phyloP scores from a whole-genome alignment of 129 eudicot genomes.

The Silybum marianum region DNA sequence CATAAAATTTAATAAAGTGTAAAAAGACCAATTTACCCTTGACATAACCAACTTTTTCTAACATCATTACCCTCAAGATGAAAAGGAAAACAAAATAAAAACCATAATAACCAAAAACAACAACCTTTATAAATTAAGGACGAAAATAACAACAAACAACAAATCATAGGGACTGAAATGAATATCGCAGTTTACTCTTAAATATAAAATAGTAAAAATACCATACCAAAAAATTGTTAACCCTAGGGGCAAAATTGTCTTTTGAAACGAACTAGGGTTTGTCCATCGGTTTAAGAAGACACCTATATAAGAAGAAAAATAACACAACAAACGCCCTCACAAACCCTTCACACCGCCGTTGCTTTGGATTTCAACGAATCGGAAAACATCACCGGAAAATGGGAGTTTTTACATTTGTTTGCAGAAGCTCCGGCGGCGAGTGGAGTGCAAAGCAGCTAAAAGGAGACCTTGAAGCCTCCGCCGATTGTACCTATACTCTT shows the following conservation, averaged over 20 bases:
- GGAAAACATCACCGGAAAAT: conserved; percentile 26
- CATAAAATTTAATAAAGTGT: no score
- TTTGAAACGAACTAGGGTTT: conserved; percentile 30
- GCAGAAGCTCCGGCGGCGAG: conserved; percentile 62
- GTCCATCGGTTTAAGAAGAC: not conserved
- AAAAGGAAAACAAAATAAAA: no score
- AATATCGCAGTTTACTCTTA: not conserved
- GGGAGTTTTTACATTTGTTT: conserved; percentile 84
- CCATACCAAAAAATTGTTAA: not conserved
- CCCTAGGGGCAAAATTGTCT: conserved; percentile 22
- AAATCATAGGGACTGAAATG: not conserved
- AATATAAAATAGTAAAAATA: no score
- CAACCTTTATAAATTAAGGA: no score
- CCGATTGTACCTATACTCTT: conserved; percentile 48
- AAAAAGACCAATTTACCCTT: no score
- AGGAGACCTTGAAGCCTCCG: conserved; percentile 77
- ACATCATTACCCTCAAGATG: no score
- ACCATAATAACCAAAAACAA: no score
- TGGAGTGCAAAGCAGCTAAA: conserved; percentile 77
- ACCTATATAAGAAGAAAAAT: conserved; percentile 15
- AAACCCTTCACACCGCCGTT: conserved; percentile 18
- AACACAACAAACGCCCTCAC: not conserved
- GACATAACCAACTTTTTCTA: no score
- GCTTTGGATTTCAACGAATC: not conserved
- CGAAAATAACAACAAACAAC: not conserved